Evolutionary conservation across 768 basidiomycete species (phyloP).

Genomic region (Rhodotorula toruloides): DNA sequence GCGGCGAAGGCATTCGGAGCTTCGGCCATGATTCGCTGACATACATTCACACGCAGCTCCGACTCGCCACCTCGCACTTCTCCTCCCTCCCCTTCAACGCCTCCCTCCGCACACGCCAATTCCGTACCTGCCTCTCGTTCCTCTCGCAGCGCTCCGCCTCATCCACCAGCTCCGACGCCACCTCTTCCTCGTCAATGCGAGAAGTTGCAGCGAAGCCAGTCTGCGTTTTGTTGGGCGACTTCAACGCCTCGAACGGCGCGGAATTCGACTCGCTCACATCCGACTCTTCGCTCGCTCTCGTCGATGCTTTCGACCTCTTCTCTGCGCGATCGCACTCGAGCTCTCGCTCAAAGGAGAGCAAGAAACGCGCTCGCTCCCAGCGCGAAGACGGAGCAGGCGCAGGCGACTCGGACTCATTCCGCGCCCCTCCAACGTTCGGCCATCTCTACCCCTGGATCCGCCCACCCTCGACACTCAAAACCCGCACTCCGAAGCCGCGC

Average conservation of each 20-base stretch:
- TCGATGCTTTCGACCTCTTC: not conserved
- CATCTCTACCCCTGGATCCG: slow-evolving; percentile 30
- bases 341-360: not conserved
- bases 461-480: not conserved
- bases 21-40: not conserved
- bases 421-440: slow-evolving; percentile 32
- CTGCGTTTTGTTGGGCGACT: slow-evolving; percentile 23
- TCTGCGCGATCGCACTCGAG: not conserved
- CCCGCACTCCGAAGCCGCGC: slow-evolving; percentile 8
- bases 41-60: not conserved
- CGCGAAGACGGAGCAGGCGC: not conserved
- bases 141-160: not conserved
- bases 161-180: too few relatives aligned
- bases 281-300: not conserved
- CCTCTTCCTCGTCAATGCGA: not conserved
- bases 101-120: slow-evolving; percentile 14
- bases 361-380: not conserved
- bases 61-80: slow-evolving; percentile 35
- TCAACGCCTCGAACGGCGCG: slow-evolving; percentile 17
- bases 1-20: too few relatives aligned
- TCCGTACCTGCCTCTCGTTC: not conserved
- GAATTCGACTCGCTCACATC: slow-evolving; percentile 26
- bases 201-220: not conserved
- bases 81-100: slow-evolving; percentile 30
- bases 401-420: not conserved